phyloP scores from a whole-genome alignment of 1,284 basidiomycete genomes.

The Xerocomus cyaneibrunnescens region DNA sequence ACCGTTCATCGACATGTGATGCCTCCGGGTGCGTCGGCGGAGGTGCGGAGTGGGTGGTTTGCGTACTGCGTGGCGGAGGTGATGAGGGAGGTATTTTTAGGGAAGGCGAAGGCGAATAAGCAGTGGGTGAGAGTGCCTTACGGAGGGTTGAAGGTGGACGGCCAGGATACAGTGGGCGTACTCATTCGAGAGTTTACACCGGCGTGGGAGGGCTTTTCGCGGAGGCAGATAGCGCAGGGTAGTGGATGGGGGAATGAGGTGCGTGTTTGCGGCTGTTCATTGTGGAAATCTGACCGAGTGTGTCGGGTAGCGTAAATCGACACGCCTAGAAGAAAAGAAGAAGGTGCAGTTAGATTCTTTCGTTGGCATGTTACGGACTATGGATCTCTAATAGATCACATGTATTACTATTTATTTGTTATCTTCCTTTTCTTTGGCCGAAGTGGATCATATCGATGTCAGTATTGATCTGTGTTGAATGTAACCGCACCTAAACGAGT shows the following conservation, averaged over 20 bases:
- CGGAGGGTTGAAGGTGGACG: slow-evolving; percentile 9
- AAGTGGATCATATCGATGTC: background rate
- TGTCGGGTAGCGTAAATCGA: background rate
- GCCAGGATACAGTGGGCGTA: slow-evolving; percentile 5
- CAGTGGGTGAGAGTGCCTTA: slow-evolving; percentile 13
- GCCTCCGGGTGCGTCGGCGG: background rate
- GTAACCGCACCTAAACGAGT: no score
- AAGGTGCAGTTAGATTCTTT: slow-evolving; percentile 6
- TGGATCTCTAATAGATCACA: slow-evolving; percentile 1
- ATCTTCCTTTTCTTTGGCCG: background rate
- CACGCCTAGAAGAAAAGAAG: slow-evolving; percentile 3
- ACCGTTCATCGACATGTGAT: slow-evolving; percentile 4
- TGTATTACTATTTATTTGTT: background rate
- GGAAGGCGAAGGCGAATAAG: slow-evolving; percentile 6
- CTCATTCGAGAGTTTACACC: slow-evolving; percentile 10
- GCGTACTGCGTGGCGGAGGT: slow-evolving; percentile 15
- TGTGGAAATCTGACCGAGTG: background rate
- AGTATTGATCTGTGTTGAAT: no score
- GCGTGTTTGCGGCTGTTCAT: background rate
- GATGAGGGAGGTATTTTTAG: slow-evolving; percentile 10
- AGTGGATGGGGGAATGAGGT: background rate
- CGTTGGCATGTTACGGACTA: slow-evolving; percentile 16
- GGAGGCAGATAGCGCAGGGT: background rate
- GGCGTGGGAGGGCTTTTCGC: slow-evolving; percentile 15
- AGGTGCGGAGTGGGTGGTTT: slow-evolving; percentile 11